phyloP scores from a whole-genome alignment of 305 asterid species.

The Rubia peregrina region DNA sequence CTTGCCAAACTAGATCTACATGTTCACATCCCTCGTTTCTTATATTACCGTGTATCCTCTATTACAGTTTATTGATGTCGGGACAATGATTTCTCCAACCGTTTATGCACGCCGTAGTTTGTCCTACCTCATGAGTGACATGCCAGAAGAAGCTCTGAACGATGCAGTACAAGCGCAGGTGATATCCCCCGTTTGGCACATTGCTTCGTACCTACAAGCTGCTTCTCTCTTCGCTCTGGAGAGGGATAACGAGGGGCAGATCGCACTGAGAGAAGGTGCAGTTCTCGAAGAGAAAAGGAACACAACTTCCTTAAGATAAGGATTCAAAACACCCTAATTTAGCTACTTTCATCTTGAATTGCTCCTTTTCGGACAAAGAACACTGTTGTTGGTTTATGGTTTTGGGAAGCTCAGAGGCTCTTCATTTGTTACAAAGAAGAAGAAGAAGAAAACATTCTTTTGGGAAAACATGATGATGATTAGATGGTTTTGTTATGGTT shows the following conservation, averaged over 20 bases:
- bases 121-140: background rate
- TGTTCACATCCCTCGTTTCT: background rate
- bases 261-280: background rate
- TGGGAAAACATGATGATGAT: constrained; percentile 9
- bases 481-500: constrained; percentile 17
- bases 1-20: background rate
- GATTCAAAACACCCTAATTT: constrained; percentile 7
- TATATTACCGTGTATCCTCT: background rate
- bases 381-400: constrained; percentile 16
- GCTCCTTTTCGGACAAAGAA: constrained; percentile 17
- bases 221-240: background rate
- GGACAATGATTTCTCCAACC: background rate
- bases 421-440: constrained; percentile 4
- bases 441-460: constrained; percentile 27
- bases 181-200: constrained; percentile 5
- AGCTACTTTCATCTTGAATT: background rate
- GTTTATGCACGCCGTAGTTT: constrained; percentile 1
- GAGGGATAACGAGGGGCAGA: background rate
- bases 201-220: background rate
- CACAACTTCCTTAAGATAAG: constrained; percentile 33
- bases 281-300: constrained; percentile 18
- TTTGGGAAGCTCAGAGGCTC: constrained; percentile 17
- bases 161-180: constrained; percentile 9
- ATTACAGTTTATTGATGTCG: constrained; percentile 3
- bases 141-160: background rate